Conservation (phyloP, 106 monocot species). For the Acorus gramineus region DNA sequence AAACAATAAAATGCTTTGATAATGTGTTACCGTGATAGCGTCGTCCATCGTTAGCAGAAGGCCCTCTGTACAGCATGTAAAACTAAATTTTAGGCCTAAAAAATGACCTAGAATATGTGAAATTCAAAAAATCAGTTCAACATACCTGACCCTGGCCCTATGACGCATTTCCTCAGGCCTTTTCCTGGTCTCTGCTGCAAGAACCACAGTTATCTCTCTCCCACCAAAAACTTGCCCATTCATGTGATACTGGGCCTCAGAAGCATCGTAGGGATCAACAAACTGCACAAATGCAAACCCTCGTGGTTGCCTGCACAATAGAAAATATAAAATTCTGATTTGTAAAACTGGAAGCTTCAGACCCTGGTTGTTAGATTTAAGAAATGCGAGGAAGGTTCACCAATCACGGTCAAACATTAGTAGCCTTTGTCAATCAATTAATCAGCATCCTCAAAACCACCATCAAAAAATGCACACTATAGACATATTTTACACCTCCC, state of each 20-base stretch:
- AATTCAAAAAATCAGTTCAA: background rate
- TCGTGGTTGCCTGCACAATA: slow-evolving; percentile 57
- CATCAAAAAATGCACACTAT: too few species aligned
- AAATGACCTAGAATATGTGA: background rate
- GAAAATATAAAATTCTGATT: background rate
- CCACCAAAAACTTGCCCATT: slow-evolving; percentile 62
- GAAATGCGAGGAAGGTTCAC: background rate
- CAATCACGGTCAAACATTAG: slow-evolving; percentile 3
- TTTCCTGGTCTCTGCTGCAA: slow-evolving; percentile 60
- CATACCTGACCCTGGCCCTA: slow-evolving; percentile 34
- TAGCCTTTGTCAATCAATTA: too few species aligned
- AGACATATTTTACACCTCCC: too few species aligned
- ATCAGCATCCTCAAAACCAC: slow-evolving; percentile 7
- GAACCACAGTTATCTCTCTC: slow-evolving; percentile 54
- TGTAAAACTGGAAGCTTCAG: background rate
- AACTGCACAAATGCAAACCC: slow-evolving; percentile 94
- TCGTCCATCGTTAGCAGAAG: slow-evolving; percentile 27
- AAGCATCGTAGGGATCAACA: slow-evolving; percentile 74
- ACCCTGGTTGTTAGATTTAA: background rate
- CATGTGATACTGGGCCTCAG: slow-evolving; percentile 91
- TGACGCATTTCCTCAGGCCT: slow-evolving; percentile 67
- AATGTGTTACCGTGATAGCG: slow-evolving; percentile 31
- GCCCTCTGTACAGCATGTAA: slow-evolving; percentile 17
- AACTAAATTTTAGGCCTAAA: too few species aligned
- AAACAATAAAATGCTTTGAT: too few species aligned